Percentiles rank a stretch among this genome's conserved stretches.
Evolutionary conservation across 495 filamentous ascomycete species (phyloP).

Genomic region (Saxispiralis lemnorum): DNA sequence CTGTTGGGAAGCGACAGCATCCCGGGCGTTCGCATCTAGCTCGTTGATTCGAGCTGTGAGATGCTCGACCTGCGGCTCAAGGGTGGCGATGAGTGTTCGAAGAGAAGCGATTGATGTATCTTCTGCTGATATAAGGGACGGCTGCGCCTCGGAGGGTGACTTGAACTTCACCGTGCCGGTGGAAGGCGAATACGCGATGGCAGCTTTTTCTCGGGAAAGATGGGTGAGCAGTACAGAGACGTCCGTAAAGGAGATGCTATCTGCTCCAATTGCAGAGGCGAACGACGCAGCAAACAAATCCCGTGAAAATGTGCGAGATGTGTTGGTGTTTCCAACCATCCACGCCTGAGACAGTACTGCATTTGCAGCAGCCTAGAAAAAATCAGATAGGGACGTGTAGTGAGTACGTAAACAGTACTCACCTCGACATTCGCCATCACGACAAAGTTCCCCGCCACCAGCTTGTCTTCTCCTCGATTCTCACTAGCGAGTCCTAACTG

Average conservation of each 20-base stretch:
- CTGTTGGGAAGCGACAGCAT: conserved; percentile 52
- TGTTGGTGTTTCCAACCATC: conserved; percentile 12
- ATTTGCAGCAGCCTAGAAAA: conserved; percentile 17
- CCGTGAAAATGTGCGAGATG: conserved; percentile 14
- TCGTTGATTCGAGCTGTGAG: conserved; percentile 31
- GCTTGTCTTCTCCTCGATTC: conserved; percentile 27
- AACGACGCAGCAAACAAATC: conserved; percentile 12
- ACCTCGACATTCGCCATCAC: conserved; percentile 42
- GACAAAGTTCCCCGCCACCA: conserved; percentile 38
- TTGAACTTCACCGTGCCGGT: conserved; percentile 55
- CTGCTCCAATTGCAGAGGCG: conserved; percentile 3
- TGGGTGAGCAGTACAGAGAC: conserved; percentile 19
- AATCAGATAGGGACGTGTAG: not conserved
- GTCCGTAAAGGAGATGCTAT: conserved; percentile 12
- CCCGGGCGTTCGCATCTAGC: conserved; percentile 39
- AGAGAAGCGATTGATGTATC: conserved; percentile 61
- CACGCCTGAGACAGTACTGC: conserved; percentile 14
- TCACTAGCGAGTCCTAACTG: conserved; percentile 47
- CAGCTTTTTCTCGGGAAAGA: conserved; percentile 21
- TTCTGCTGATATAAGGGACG: conserved; percentile 42
- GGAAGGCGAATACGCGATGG: conserved; percentile 16
- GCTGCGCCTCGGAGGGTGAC: conserved; percentile 24
- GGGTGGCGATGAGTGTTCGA: conserved; percentile 34
- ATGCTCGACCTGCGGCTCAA: conserved; percentile 24
- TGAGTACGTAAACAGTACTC: conserved; percentile 1